Percentiles rank a stretch among this genome's conserved stretches.
These are phyloP conservation scores for Nothophaeocryptopus gaeumannii DNA, from an alignment of 2,329 filamentous ascomycete genomes.

Conservation along the genomic window DNA sequence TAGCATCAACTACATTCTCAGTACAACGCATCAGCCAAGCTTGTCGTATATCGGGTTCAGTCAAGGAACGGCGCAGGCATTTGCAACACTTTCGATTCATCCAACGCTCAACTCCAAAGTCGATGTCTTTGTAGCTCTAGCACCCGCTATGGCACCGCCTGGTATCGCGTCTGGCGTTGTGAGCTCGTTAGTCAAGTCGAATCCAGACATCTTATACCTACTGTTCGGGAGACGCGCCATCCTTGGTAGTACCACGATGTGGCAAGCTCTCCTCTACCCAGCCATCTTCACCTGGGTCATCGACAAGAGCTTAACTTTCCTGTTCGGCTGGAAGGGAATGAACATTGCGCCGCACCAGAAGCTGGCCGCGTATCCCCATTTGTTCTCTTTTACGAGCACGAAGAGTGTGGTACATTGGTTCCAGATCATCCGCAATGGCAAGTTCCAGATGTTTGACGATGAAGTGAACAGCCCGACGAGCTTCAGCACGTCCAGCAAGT, in stretches of 20 bases:
- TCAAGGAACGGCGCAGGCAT: constrained; percentile 94
- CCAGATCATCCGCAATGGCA: constrained; percentile 94
- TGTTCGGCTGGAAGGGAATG: constrained; percentile 83
- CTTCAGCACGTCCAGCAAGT: constrained; percentile 69
- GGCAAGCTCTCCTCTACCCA: constrained; percentile 93
- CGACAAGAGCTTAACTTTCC: constrained; percentile 73
- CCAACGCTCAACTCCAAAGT: constrained; percentile 88
- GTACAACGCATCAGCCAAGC: constrained; percentile 75
- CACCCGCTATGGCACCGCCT: constrained; percentile 93
- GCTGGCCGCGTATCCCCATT: constrained; percentile 87
- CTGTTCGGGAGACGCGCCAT: constrained; percentile 91
- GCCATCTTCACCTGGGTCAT: constrained; percentile 88
- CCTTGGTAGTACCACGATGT: constrained; percentile 89
- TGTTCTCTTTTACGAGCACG: constrained; percentile 95
- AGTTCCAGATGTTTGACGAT: constrained; percentile 98
- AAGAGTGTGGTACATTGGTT: constrained; percentile 99
- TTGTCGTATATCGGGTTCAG: constrained; percentile 97
- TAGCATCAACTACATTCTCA: constrained; percentile 86
- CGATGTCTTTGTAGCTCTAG: constrained; percentile 92
- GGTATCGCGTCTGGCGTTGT: constrained; percentile 87
- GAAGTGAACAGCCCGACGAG: constrained; percentile 77
- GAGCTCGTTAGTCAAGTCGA: constrained; percentile 88
- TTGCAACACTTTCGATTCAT: constrained; percentile 88
- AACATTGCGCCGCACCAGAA: constrained; percentile 89
- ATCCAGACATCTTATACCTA: constrained; percentile 85